Conservation (phyloP, 1,284 basidiomycete genomes). For the Malassezia pachydermatis region DNA sequence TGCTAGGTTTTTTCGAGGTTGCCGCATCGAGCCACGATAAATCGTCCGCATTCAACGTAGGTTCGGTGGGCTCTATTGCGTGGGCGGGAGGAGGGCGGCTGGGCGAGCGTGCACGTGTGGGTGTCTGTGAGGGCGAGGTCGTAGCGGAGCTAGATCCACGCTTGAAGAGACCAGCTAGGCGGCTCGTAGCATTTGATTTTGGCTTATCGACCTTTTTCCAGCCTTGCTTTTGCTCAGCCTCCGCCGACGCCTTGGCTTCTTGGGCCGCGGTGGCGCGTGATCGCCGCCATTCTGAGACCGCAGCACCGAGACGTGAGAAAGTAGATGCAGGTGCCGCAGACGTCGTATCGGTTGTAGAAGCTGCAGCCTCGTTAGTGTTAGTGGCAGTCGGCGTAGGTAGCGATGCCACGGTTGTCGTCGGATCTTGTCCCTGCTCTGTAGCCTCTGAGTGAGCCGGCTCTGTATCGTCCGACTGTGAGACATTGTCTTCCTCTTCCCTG, state of each 20-base stretch:
- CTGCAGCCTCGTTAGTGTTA: neutral
- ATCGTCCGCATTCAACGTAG: slow-evolving; percentile 6
- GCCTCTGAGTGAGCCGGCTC: neutral
- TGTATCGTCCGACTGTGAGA: neutral
- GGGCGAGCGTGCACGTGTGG: neutral
- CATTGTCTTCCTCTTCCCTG: neutral
- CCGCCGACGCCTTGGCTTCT: neutral
- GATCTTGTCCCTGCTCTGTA: neutral
- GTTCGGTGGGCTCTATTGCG: neutral
- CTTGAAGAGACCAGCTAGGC: neutral
- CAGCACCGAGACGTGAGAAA: neutral
- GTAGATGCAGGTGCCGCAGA: neutral
- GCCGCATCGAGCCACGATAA: slow-evolving; percentile 16
- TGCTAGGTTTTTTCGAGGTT: neutral
- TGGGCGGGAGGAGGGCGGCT: neutral
- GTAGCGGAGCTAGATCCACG: neutral
- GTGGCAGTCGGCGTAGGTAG: neutral
- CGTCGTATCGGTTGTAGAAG: neutral
- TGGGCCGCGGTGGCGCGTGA: neutral
- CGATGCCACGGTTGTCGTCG: neutral
- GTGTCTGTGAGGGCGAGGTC: neutral
- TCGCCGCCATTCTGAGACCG: slow-evolving; percentile 10
- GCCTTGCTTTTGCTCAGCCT: slow-evolving; percentile 7
- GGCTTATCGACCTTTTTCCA: slow-evolving; percentile 9
- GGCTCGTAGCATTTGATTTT: neutral